Evolutionary conservation across 768 basidiomycete species (phyloP).

Genomic region (Russula lepida): DNA sequence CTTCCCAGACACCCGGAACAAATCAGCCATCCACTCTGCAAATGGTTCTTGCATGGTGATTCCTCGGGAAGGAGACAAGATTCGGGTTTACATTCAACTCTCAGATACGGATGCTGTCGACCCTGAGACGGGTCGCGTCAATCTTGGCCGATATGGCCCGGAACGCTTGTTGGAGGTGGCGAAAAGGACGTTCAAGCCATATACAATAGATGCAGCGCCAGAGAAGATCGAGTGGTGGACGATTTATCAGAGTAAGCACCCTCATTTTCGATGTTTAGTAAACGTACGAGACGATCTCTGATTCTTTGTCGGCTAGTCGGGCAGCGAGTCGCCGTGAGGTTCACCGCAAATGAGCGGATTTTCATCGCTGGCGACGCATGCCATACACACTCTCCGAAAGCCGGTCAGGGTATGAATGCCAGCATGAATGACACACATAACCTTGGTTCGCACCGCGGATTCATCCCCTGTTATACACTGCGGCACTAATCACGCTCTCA

Average conservation of each 20-base stretch:
- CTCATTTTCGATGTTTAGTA: conserved; percentile 23
- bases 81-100: conserved; percentile 47
- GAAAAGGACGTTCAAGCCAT: conserved; percentile 35
- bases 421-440: conserved; percentile 49
- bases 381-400: conserved; percentile 34
- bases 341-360: conserved; percentile 38
- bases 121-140: conserved; percentile 33
- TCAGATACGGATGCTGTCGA: conserved; percentile 33
- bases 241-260: conserved; percentile 37
- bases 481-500: conserved; percentile 6
- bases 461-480: neutral
- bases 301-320: conserved; percentile 32
- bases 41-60: conserved; percentile 44
- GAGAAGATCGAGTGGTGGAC: conserved; percentile 42
- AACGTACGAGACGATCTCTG: neutral
- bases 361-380: conserved; percentile 53
- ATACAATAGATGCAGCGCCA: conserved; percentile 26
- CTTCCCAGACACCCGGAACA: conserved; percentile 47
- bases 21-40: conserved; percentile 41
- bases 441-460: conserved; percentile 23
- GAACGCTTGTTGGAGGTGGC: conserved; percentile 38
- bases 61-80: conserved; percentile 40
- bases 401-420: conserved; percentile 47
- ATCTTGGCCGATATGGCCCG: conserved; percentile 33
- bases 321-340: conserved; percentile 47